These are phyloP conservation scores for Dipodascopsis tothii DNA, from an alignment of 805 yeast genomes.

Conservation along the genomic window DNA sequence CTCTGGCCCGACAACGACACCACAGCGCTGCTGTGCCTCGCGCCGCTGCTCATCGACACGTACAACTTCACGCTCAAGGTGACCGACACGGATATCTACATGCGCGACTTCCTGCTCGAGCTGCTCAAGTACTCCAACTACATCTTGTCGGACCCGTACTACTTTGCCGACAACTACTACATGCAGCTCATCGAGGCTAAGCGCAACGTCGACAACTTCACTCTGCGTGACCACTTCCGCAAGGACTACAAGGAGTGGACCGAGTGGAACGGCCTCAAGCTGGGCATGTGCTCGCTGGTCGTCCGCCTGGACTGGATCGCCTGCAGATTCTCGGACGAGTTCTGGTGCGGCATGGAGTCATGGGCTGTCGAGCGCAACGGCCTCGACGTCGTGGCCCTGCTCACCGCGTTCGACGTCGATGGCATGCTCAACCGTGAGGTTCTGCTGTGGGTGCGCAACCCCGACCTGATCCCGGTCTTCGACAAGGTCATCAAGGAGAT, in stretches of 20 bases:
- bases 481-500: constrained; percentile 7
- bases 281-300: constrained; percentile 76
- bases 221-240: constrained; percentile 53
- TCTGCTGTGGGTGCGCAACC: constrained; percentile 20
- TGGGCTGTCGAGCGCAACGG: constrained; percentile 31
- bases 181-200: constrained; percentile 43
- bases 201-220: constrained; percentile 54
- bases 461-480: constrained; percentile 28
- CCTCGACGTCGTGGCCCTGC: constrained; percentile 39
- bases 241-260: constrained; percentile 80
- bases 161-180: constrained; percentile 26
- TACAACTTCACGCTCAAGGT: constrained; percentile 51
- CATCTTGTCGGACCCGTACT: no score
- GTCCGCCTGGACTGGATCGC: constrained; percentile 52
- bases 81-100: constrained; percentile 45
- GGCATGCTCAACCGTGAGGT: constrained; percentile 36
- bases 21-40: constrained; percentile 45
- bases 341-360: constrained; percentile 28
- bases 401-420: constrained; percentile 40
- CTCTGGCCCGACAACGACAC: constrained; percentile 31
- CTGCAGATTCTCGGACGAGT: constrained; percentile 25
- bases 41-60: constrained; percentile 75
- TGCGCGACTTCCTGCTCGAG: constrained; percentile 35
- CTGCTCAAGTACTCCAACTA: not conserved
- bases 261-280: constrained; percentile 28